A percentile compares a stretch with the other conserved stretches of the same genome.
Conservation (phyloP, 129 eudicot genomes). For the Daucus carota region DH1_v3.0 NC_030384.2:10289501-10290000, state of each 20-base stretch:
- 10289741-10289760: slow-evolving; percentile 8
- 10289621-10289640: not conserved
- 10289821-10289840: slow-evolving; percentile 73
- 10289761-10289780: slow-evolving; percentile 91
- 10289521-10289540: not conserved
- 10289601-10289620: too few relatives aligned
- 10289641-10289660: not conserved
- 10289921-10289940: too few relatives aligned
- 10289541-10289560: too few relatives aligned
- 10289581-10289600: not conserved
- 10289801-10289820: slow-evolving; percentile 83
- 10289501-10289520: too few relatives aligned
- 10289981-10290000: too few relatives aligned
- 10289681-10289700: not conserved
- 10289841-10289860: slow-evolving; percentile 29
- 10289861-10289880: not conserved
- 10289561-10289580: not conserved
- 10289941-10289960: too few relatives aligned
- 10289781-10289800: slow-evolving; percentile 88
- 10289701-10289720: not conserved
- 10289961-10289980: too few relatives aligned
- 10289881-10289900: not conserved
- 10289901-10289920: not conserved
- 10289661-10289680: not conserved
- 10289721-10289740: not conserved